phyloP scores from a whole-genome alignment of 2,329 filamentous ascomycete species.

The Trichoderma semiorbis region DNA sequence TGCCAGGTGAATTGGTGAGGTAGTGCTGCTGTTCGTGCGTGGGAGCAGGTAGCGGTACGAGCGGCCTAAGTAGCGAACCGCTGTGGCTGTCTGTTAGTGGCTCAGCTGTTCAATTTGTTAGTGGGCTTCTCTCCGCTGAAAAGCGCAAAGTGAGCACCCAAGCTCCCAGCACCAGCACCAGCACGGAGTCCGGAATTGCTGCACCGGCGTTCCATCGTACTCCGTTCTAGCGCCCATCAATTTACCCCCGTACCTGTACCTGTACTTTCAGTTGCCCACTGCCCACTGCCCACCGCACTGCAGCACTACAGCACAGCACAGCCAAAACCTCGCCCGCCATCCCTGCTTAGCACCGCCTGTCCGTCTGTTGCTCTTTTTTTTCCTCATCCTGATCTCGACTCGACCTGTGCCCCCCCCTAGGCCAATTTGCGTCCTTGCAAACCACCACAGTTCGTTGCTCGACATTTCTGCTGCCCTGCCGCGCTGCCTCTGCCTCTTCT shows the following conservation, averaged over 20 bases:
- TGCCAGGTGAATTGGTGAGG: too few relatives aligned
- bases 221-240: background rate
- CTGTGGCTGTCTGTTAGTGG: background rate
- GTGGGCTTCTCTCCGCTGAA: background rate
- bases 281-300: background rate
- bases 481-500: background rate
- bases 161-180: too few relatives aligned
- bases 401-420: background rate
- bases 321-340: slow-evolving; percentile 2
- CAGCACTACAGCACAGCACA: background rate
- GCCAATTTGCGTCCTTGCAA: slow-evolving; percentile 13
- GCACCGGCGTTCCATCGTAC: background rate
- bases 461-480: background rate
- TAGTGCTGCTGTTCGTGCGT: background rate
- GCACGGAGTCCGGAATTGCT: background rate
- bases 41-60: background rate
- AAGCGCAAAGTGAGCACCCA: too few relatives aligned
- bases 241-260: background rate
- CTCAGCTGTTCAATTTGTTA: background rate
- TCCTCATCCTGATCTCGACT: slow-evolving; percentile 11
- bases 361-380: background rate
- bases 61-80: background rate
- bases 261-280: too few relatives aligned
- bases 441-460: background rate
- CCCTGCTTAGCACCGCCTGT: background rate